These are phyloP conservation scores for Arthrobotrys megalospora DNA, from an alignment of 2,329 filamentous ascomycete species.

Conservation along the genomic window DNA sequence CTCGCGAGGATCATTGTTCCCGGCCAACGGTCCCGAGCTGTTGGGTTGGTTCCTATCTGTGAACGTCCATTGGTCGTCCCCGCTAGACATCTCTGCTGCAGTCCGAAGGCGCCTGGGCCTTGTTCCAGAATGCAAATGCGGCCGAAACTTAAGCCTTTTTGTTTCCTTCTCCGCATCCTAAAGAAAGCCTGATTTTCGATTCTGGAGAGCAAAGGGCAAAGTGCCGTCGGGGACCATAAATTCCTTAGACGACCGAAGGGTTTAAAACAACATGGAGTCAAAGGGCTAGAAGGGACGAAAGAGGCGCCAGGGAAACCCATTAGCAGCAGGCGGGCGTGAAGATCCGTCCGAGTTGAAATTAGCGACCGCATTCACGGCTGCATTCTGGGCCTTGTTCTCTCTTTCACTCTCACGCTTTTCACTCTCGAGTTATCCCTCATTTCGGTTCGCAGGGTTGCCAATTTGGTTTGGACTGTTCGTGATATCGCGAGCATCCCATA, in stretches of 20 bases:
- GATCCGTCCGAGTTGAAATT: conserved; percentile 48
- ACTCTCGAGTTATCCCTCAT: conserved; percentile 2
- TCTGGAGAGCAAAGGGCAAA: not conserved
- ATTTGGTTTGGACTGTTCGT: not conserved
- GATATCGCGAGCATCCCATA: not conserved
- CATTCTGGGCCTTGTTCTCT: not conserved
- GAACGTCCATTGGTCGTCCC: conserved; percentile 37
- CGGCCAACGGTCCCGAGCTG: conserved; percentile 42
- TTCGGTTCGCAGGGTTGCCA: conserved; percentile 14
- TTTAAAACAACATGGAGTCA: not conserved
- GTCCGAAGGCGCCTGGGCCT: conserved; percentile 37
- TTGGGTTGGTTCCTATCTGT: conserved; percentile 54
- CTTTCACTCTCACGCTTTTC: not conserved
- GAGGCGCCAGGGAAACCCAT: conserved; percentile 28
- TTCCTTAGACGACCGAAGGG: conserved; percentile 1
- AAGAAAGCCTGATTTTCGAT: conserved; percentile 1
- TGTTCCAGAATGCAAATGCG: conserved; percentile 45
- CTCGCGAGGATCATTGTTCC: conserved; percentile 40
- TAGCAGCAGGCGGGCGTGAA: conserved; percentile 38
- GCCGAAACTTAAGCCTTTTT: conserved; percentile 23
- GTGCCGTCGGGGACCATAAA: conserved; percentile 23
- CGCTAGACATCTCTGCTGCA: conserved; percentile 13
- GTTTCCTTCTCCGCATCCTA: not conserved
- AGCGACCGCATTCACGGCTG: conserved; percentile 36
- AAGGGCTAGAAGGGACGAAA: conserved; percentile 21